Base-by-base conservation (phyloP, 768 basidiomycete species). In the Pisolithus albus region DNA sequence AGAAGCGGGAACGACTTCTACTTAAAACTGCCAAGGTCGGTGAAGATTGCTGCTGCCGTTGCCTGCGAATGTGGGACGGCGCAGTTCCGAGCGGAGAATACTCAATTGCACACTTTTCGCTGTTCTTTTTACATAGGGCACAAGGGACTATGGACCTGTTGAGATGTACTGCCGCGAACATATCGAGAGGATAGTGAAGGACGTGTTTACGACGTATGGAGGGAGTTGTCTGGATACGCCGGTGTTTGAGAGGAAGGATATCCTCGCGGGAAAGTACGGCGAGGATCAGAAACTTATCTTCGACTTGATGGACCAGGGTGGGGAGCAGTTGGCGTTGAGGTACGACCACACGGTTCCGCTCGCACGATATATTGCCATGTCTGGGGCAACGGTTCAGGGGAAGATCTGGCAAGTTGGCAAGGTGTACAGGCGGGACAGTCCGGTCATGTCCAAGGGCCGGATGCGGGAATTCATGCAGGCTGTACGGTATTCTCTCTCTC, bases 381-480 rank as follows among this genome's bases (percentile, higher is more conserved):
- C 83, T 52, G 88, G 91, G n/a, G 83, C 82, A n/a, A 84, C 76
- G 56, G 72, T 78, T 6, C 83, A 84, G 58, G 73, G 83, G 55
- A 98, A 98, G 71, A 67, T 97, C 13, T 99, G 92, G 85, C 96
- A 98, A 68, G 84, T 99, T 47, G 94, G 93, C n/a, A 99, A 98
- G 71, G 96, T 99, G 18, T 99, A 98, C 69, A 76, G 96, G 55
- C 74, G 96, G 64, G 96, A 99, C 70, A 92, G 85, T 57, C 96
- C 96, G 0, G 94, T 94, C 51, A 93, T 98, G 86, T 87, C 85
- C 26, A 99, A 99, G 73, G 96, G 96, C 0, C 78, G 96, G 24
- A 96, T 99, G 94, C 81, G 96, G 53, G 96, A 99, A 72, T 99
- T 99, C 63, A 91, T 88, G 62, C 96, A 99, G 69, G 96, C 95